These are phyloP conservation scores for Lasiodiplodia sp. DNA, from an alignment of 2,329 filamentous ascomycete species.

Conservation along the genomic window DNA sequence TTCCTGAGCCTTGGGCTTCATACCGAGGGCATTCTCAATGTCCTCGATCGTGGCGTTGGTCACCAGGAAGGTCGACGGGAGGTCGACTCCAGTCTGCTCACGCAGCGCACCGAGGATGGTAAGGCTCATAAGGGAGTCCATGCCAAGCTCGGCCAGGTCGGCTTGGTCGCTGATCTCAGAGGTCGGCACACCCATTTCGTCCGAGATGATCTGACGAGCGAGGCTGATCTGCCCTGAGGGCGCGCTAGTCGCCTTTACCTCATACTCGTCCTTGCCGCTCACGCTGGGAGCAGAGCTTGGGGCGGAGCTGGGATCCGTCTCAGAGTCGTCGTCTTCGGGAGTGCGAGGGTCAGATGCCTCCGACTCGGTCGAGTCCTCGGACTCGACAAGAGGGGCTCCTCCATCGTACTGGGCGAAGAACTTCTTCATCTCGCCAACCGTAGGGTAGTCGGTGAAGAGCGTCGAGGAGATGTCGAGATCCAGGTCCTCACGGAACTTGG, in stretches of 20 bases:
- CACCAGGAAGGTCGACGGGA: slow-evolving; percentile 63
- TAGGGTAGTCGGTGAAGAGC: slow-evolving; percentile 67
- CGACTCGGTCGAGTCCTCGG: slow-evolving; percentile 51
- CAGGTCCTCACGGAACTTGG: slow-evolving; percentile 68
- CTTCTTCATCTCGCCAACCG: slow-evolving; percentile 67
- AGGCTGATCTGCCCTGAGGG: slow-evolving; percentile 52
- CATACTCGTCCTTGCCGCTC: slow-evolving; percentile 49
- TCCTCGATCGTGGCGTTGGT: slow-evolving; percentile 69
- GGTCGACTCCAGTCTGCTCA: slow-evolving; percentile 58
- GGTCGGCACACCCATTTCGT: slow-evolving; percentile 72
- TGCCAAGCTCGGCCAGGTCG: slow-evolving; percentile 66
- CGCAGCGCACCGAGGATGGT: slow-evolving; percentile 60
- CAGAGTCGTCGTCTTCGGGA: slow-evolving; percentile 51
- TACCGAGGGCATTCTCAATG: slow-evolving; percentile 70
- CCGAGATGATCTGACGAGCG: slow-evolving; percentile 58
- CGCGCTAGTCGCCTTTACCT: slow-evolving; percentile 40
- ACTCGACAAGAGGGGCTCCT: slow-evolving; percentile 44
- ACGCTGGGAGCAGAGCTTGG: slow-evolving; percentile 52
- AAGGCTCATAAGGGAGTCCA: slow-evolving; percentile 62
- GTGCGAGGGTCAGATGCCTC: slow-evolving; percentile 52
- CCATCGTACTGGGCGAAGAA: slow-evolving; percentile 60
- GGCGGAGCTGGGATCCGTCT: slow-evolving; percentile 58
- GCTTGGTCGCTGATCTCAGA: slow-evolving; percentile 61
- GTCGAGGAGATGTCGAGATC: slow-evolving; percentile 66
- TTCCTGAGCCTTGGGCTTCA: slow-evolving; percentile 51